These are phyloP conservation scores for Tolypocladium capitatum DNA, from an alignment of 2,329 filamentous ascomycete species.

Conservation along the genomic window DNA sequence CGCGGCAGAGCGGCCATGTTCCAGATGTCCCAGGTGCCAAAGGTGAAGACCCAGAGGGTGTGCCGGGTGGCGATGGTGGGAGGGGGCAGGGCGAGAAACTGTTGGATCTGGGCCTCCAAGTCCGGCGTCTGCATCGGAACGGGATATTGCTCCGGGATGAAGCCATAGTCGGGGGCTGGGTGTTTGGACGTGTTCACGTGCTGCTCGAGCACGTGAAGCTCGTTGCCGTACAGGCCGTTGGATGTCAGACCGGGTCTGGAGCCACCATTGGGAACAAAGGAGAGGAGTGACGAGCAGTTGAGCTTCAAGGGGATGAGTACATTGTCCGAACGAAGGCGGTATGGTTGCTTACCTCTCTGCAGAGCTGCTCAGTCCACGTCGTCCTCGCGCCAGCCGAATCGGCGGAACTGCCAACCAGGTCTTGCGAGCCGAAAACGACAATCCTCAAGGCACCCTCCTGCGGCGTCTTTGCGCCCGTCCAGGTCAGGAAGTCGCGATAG, in stretches of 20 bases:
- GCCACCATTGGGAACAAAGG: slow-evolving; percentile 26
- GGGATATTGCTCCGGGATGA: slow-evolving; percentile 28
- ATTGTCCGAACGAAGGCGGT: not conserved
- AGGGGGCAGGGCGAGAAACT: slow-evolving; percentile 28
- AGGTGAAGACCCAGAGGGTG: slow-evolving; percentile 38
- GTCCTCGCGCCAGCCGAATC: slow-evolving; percentile 10
- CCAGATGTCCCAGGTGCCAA: slow-evolving; percentile 44
- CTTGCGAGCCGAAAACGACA: slow-evolving; percentile 36
- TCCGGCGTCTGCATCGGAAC: slow-evolving; percentile 25
- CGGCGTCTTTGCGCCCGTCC: slow-evolving; percentile 7
- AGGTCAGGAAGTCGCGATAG: slow-evolving; percentile 13
- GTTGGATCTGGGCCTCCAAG: slow-evolving; percentile 28
- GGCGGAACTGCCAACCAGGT: slow-evolving; percentile 29
- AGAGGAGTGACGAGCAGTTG: slow-evolving; percentile 30
- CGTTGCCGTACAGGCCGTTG: slow-evolving; percentile 38
- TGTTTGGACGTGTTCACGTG: slow-evolving; percentile 14
- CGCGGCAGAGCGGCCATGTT: slow-evolving; percentile 33
- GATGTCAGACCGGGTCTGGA: slow-evolving; percentile 37
- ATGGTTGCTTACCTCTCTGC: slow-evolving; percentile 27
- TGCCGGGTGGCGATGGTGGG: slow-evolving; percentile 24
- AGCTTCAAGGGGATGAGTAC: slow-evolving; percentile 20
- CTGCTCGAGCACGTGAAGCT: slow-evolving; percentile 22
- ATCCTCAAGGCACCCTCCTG: slow-evolving; percentile 27
- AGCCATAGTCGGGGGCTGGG: slow-evolving; percentile 30
- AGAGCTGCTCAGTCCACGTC: slow-evolving; percentile 36